Evolutionary conservation across 2,329 filamentous ascomycete genomes (phyloP), one percentile per base, ranked within the genome.

Genomic region (Fusarium miscanthi): DNA sequence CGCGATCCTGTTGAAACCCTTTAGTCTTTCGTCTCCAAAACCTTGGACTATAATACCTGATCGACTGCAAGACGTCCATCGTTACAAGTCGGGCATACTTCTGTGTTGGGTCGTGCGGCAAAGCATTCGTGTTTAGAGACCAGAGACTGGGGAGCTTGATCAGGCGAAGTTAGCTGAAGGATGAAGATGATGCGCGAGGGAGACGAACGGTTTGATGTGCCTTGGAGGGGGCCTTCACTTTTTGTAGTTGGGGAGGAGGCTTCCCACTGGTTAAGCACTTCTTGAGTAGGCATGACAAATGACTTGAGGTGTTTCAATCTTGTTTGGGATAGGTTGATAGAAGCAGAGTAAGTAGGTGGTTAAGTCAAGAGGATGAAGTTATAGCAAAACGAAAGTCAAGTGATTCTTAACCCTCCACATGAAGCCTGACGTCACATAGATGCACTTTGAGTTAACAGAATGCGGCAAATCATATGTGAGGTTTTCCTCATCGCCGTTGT

Each of bases 41-140:
- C 5, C 17, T 21, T 2, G 23, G 4, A 9, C 4, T 23, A 21
- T 14, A 23, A 9, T 56, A 72, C 76, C 66, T 74, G 68, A 31
- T 62, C 54, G 13, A 69, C 48, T 25, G 59, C 63, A 21, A 67
- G 58, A 35, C 58, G 61, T 4, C 60, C 58, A 45, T 63, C 60
- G 16, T 69, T 9, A 23, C 21, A 59, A n/a, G 35, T 19, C 8
- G 31, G 31, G 8, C 43, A 66, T 40, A 25, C 43, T 31, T 60
- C 66, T 1, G 45, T 48, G 40, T 74, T 69, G n/a, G 63, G 54
- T 9, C 57, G 69, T 6, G 74, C 69, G 13, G 71, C 68, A 38
- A 80, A 73, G 25, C 77, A 78, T 5, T 72, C 62, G 37, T 79
- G 78, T 40, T 74, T 76, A 14, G 73, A 56, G 17, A 79, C 62